Evolutionary conservation across 2,329 filamentous ascomycete species (phyloP).

Genomic region (Elsinoe ampelina): DNA sequence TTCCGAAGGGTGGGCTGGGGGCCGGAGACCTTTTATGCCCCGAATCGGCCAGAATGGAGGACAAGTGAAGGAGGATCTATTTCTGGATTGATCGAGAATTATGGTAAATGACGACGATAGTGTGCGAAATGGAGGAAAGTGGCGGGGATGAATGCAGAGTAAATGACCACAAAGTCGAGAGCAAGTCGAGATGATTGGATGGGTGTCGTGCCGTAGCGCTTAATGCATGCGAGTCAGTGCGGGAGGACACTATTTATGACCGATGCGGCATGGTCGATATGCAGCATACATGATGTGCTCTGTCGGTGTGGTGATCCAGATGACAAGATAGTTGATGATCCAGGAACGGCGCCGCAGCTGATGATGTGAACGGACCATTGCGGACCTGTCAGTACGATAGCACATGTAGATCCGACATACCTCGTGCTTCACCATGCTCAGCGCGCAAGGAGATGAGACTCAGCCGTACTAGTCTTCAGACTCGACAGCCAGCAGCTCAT

Average conservation of each 20-base stretch:
- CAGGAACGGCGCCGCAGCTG: constrained; percentile 9
- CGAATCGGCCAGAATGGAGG: constrained; percentile 32
- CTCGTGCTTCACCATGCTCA: constrained; percentile 6
- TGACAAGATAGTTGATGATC: constrained; percentile 7
- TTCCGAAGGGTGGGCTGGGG: constrained; percentile 24
- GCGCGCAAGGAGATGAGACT: neutral
- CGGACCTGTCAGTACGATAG: neutral
- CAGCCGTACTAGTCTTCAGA: neutral
- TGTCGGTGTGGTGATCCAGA: constrained; percentile 2
- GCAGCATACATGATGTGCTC: neutral
- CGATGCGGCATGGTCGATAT: constrained; percentile 8
- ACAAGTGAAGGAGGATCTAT: constrained; percentile 36
- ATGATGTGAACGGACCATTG: neutral
- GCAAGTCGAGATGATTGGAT: constrained; percentile 3
- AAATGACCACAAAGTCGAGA: constrained; percentile 2
- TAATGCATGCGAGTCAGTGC: constrained; percentile 11
- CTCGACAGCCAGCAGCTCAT: neutral
- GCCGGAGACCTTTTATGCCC: constrained; percentile 39
- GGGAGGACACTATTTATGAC: constrained; percentile 11
- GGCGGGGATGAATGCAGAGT: constrained; percentile 4
- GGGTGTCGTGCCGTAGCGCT: constrained; percentile 10
- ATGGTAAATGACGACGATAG: constrained; percentile 36
- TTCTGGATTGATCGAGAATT: constrained; percentile 32
- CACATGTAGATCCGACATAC: constrained; percentile 6
- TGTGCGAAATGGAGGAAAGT: neutral